Evolutionary conservation across 1,284 basidiomycete species (phyloP), one percentile per base, ranked within the genome.

Genomic region (Cryptococcus hybrid): DNA sequence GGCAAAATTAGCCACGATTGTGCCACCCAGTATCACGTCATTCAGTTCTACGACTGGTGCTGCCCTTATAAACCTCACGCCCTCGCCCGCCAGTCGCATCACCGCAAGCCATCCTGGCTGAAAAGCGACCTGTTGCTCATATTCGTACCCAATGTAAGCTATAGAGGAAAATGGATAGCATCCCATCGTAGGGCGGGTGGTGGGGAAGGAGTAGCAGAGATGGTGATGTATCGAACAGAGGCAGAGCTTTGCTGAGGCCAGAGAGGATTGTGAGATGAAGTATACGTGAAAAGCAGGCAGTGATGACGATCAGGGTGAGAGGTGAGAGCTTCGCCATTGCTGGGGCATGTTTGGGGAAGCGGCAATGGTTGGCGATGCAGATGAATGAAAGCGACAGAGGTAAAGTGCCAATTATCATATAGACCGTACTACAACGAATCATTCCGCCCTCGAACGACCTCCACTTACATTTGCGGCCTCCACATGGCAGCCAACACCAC

Each of bases 71-170:
- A 55, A 55, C 13, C 57, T 57, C 60, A 79, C 60, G 47, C 77
- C 13, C 45, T 63, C 45, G 3, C 75, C 77, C 9, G 71, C 65
- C 35, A 66, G 3, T 4, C 82, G 80, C 74, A 92, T 82, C 44
- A 88, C 54, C 5, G 79, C 66, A 3, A 88, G 83, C 49, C 84
- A 77, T 1, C 85, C 90, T 1, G 90, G 89, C 62, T 92, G 84
- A 72, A 93, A 98, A 0, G 95, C 95, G 80, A 90, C 88, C 66
- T 90, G 83, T 68, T 96, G 84, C 74, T 98, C 95, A 73, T 85
- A 86, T 4, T 77, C 71, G 73, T 95, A 90, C 8, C 84, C 76
- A 9, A 80, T 63, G 15, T 60, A 53, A 0, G 89, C 88, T 48
- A 91, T 84, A 60, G 83, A 80, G 1, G 79, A 67, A 73, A 97